Evolutionary conservation across 441 rosid species (phyloP).

Genomic region (Euphorbia celastroides): DNA sequence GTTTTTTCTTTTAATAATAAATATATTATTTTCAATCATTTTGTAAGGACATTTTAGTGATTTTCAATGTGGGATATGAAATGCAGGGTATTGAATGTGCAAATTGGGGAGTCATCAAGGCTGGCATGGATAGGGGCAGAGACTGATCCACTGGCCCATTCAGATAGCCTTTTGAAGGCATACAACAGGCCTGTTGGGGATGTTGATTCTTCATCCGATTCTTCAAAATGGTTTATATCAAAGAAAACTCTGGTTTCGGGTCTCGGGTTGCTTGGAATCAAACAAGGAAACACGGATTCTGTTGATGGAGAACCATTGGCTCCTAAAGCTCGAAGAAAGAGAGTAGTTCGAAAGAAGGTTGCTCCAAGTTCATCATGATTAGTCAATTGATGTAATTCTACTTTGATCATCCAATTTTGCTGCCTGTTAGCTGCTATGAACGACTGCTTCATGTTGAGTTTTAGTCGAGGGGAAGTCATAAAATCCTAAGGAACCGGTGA

Average conservation of each 20-base stretch:
- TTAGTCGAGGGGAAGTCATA: not conserved
- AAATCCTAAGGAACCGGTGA: not conserved
- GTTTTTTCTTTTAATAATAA: too few relatives aligned
- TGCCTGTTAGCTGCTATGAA: slow-evolving; percentile 13
- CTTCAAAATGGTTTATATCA: slow-evolving; percentile 81
- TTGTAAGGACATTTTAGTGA: not conserved
- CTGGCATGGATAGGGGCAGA: slow-evolving; percentile 88
- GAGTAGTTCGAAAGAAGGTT: slow-evolving; percentile 85
- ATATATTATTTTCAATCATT: too few relatives aligned
- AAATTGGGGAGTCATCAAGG: slow-evolving; percentile 68
- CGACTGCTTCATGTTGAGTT: slow-evolving; percentile 4
- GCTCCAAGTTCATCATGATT: slow-evolving; percentile 42
- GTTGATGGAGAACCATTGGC: slow-evolving; percentile 40
- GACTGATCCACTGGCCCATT: slow-evolving; percentile 81
- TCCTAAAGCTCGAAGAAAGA: slow-evolving; percentile 71
- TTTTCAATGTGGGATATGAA: slow-evolving; percentile 5
- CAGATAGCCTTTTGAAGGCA: slow-evolving; percentile 65
- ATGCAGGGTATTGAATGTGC: slow-evolving; percentile 70
- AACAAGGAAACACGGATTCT: slow-evolving; percentile 46
- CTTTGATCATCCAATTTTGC: slow-evolving; percentile 32
- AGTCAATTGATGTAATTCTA: slow-evolving; percentile 10
- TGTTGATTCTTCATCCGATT: slow-evolving; percentile 34
- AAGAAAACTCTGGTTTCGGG: slow-evolving; percentile 77
- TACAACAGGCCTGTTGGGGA: slow-evolving; percentile 57
- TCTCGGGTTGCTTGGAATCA: slow-evolving; percentile 69